phyloP scores from a whole-genome alignment of 495 filamentous ascomycete genomes.

The Podospora pseudoanserina region DNA sequence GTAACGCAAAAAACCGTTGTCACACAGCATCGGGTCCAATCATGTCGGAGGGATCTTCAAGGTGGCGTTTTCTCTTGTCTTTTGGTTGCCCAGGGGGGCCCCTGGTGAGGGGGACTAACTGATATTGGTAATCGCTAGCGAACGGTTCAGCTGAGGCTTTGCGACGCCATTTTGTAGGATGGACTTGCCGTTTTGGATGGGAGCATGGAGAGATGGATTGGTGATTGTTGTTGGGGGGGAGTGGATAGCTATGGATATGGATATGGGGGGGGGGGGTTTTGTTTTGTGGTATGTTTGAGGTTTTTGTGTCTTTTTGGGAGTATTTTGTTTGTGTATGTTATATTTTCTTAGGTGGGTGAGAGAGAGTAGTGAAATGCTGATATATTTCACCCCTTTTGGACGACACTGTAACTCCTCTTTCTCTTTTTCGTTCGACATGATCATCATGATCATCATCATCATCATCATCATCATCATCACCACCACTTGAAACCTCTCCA shows the following conservation, averaged over 20 bases:
- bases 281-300: too few relatives aligned
- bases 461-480: background rate
- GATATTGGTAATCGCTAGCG: constrained; percentile 34
- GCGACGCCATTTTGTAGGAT: constrained; percentile 18
- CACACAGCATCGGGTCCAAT: constrained; percentile 38
- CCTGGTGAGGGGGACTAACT: constrained; percentile 21
- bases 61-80: constrained; percentile 25
- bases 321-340: background rate
- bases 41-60: constrained; percentile 23
- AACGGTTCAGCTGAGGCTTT: constrained; percentile 34
- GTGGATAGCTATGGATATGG: too few relatives aligned
- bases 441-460: background rate
- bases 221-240: too few relatives aligned
- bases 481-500: background rate
- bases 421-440: too few relatives aligned
- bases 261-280: too few relatives aligned
- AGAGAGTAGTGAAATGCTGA: constrained; percentile 4
- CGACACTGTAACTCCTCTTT: constrained; percentile 14
- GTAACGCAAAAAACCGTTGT: constrained; percentile 32
- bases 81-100: background rate
- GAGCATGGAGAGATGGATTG: background rate
- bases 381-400: constrained; percentile 1
- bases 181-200: background rate
- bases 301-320: too few relatives aligned
- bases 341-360: background rate